Evolutionary conservation across 116 monocot genomes (phyloP).

Genomic region (Posidonia oceanica): DNA sequence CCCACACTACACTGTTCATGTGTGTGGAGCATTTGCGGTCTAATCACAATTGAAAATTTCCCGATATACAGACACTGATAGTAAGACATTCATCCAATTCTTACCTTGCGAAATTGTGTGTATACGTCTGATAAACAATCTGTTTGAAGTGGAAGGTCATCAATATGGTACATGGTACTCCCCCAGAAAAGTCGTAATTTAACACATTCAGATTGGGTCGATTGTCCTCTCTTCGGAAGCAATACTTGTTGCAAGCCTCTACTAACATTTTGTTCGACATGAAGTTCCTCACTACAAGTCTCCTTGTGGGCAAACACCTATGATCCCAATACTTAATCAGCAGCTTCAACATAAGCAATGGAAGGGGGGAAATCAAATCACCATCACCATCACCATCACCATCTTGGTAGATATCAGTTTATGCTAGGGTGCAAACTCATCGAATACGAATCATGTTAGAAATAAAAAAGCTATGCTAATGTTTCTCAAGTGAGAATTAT

Average conservation of each 20-base stretch:
- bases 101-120: slow-evolving; percentile 88
- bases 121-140: slow-evolving; percentile 64
- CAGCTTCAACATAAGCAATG: neutral
- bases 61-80: neutral
- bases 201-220: slow-evolving; percentile 13
- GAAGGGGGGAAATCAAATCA: too few relatives aligned
- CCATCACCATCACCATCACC: too few relatives aligned
- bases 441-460: neutral
- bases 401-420: too few relatives aligned
- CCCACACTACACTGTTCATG: too few relatives aligned
- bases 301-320: slow-evolving; percentile 92
- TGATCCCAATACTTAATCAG: slow-evolving; percentile 1
- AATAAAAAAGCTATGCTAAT: neutral
- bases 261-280: slow-evolving; percentile 51
- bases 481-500: neutral
- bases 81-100: neutral
- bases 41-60: too few relatives aligned
- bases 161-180: slow-evolving; percentile 82
- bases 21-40: too few relatives aligned
- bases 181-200: slow-evolving; percentile 85
- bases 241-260: slow-evolving; percentile 41
- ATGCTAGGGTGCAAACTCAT: too few relatives aligned
- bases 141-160: slow-evolving; percentile 68
- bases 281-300: slow-evolving; percentile 82
- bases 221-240: slow-evolving; percentile 11